Evolutionary conservation across 345 rosid genomes (phyloP).

Genomic region (Stellera chamaejasme): DNA sequence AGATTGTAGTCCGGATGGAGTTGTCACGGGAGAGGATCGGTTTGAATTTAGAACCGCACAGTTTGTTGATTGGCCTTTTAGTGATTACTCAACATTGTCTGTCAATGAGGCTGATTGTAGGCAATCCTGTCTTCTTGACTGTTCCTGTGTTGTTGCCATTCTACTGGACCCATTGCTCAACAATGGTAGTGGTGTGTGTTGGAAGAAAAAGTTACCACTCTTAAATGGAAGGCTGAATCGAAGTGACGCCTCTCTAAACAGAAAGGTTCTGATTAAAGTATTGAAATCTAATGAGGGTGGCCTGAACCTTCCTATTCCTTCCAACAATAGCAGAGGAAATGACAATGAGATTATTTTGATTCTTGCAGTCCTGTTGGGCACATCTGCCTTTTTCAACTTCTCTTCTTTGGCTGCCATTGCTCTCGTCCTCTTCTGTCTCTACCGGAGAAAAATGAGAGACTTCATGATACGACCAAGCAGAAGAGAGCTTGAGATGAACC

Average conservation of each 20-base stretch:
- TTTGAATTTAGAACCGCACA: constrained; percentile 12
- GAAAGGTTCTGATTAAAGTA: constrained; percentile 13
- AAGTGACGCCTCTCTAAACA: not conserved
- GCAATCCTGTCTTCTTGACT: constrained; percentile 15
- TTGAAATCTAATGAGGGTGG: constrained; percentile 9
- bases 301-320: not conserved
- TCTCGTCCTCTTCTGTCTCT: constrained; percentile 5
- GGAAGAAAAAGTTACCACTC: constrained; percentile 20
- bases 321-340: not conserved
- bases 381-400: constrained; percentile 12
- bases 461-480: not conserved
- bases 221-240: constrained; percentile 7
- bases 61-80: constrained; percentile 5
- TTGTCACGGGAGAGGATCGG: constrained; percentile 1
- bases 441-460: constrained; percentile 11
- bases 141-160: constrained; percentile 16
- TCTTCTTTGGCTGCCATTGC: not conserved
- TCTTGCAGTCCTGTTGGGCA: constrained; percentile 13
- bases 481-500: constrained; percentile 3
- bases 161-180: no score
- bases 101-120: constrained; percentile 12
- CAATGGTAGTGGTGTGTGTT: constrained; percentile 1
- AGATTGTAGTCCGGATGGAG: constrained; percentile 14
- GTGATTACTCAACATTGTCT: constrained; percentile 4
- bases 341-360: not conserved